Percentiles rank a stretch among this genome's conserved stretches.
These are phyloP conservation scores for Pseudogymnoascus sp. DNA, from an alignment of 2,329 filamentous ascomycete genomes.

Conservation along the genomic window DNA sequence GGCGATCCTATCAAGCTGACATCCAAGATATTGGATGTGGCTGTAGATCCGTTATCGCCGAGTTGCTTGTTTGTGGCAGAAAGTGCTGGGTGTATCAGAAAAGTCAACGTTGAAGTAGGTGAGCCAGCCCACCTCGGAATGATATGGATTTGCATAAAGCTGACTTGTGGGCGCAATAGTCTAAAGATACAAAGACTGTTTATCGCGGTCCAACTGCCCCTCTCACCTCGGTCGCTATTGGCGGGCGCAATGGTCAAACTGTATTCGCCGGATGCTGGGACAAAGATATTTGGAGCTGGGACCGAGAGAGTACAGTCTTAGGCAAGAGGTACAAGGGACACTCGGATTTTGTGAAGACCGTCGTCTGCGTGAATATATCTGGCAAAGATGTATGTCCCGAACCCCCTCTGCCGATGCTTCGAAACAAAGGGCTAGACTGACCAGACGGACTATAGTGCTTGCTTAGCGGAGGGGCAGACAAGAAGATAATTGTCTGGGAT, in stretches of 20 bases:
- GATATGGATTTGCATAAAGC: background rate
- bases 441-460: constrained; percentile 33
- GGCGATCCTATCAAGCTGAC: constrained; percentile 72
- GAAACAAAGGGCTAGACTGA: constrained; percentile 6
- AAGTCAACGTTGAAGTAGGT: constrained; percentile 68
- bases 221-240: constrained; percentile 66
- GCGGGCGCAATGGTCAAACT: constrained; percentile 44
- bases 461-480: constrained; percentile 69
- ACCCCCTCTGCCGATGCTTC: background rate
- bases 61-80: constrained; percentile 69
- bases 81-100: constrained; percentile 71
- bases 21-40: constrained; percentile 76
- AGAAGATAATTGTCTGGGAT: constrained; percentile 80
- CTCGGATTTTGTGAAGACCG: constrained; percentile 81
- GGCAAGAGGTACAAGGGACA: constrained; percentile 65
- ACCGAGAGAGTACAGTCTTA: constrained; percentile 46
- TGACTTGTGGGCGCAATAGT: constrained; percentile 25
- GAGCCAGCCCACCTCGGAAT: constrained; percentile 20
- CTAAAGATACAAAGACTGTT: constrained; percentile 35
- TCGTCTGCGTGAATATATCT: constrained; percentile 54
- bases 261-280: constrained; percentile 93
- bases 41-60: constrained; percentile 55
- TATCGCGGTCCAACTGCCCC: constrained; percentile 74
- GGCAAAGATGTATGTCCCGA: constrained; percentile 42
- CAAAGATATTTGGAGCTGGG: constrained; percentile 83